Conservation (phyloP, 257 asterid genomes). For the Solanum peruvianum region DNA sequence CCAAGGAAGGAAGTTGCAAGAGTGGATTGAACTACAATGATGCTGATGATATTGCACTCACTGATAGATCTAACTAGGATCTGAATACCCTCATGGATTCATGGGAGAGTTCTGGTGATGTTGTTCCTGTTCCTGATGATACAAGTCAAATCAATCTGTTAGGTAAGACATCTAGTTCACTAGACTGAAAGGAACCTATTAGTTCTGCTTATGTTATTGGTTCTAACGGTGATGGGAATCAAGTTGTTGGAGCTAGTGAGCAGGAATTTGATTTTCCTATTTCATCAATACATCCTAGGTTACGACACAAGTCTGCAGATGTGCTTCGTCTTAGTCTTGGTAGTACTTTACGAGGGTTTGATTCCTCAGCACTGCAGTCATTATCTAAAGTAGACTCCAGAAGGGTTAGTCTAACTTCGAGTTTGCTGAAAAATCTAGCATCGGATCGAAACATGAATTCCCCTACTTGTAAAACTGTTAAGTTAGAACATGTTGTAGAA, state of each 20-base stretch:
- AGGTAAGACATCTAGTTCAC: constrained; percentile 7
- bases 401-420: constrained; percentile 4
- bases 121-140: constrained; percentile 10
- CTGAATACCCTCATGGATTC: constrained; percentile 75
- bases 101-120: constrained; percentile 51
- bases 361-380: constrained; percentile 10
- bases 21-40: constrained; percentile 1
- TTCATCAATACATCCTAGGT: constrained; percentile 7
- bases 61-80: constrained; percentile 74
- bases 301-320: constrained; percentile 24
- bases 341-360: constrained; percentile 16
- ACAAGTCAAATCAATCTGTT: constrained; percentile 10
- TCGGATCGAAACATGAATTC: constrained; percentile 12
- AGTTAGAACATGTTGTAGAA: constrained; percentile 55
- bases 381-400: constrained; percentile 8
- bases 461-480: constrained; percentile 20
- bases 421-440: constrained; percentile 10
- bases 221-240: constrained; percentile 27
- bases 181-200: constrained; percentile 2
- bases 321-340: constrained; percentile 62
- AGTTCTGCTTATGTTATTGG: constrained; percentile 8
- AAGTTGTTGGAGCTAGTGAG: constrained; percentile 11
- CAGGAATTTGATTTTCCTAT: constrained; percentile 15
- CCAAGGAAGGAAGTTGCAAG: constrained; percentile 9
- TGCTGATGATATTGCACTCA: not conserved